These are phyloP conservation scores for Cutaneotrichosporon spelunceum DNA, from an alignment of 1,284 basidiomycete genomes.

Conservation along the genomic window DNA sequence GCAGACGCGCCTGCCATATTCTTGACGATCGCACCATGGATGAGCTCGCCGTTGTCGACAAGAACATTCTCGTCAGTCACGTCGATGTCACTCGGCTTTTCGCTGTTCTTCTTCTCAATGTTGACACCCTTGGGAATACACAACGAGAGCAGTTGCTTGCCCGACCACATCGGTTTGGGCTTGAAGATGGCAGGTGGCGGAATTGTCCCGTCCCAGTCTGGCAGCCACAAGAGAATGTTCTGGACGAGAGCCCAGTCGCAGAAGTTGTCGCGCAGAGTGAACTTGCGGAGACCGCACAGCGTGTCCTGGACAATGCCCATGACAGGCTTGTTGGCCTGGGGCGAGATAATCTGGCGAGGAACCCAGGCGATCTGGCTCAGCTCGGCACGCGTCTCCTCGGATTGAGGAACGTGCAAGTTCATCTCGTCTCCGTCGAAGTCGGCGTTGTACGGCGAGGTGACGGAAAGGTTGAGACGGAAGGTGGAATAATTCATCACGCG, in stretches of 20 bases:
- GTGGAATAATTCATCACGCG: slow-evolving; percentile 98
- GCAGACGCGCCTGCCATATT: slow-evolving; percentile 94
- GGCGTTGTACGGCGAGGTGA: slow-evolving; percentile 64
- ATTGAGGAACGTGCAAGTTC: slow-evolving; percentile 99
- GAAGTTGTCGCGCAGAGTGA: slow-evolving; percentile 91
- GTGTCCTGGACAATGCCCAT: slow-evolving; percentile 99
- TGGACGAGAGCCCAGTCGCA: slow-evolving; percentile 92
- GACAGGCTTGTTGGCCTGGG: slow-evolving; percentile 99
- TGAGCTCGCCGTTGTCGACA: slow-evolving; percentile 95
- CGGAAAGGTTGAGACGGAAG: slow-evolving; percentile 55
- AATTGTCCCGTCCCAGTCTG: slow-evolving; percentile 91
- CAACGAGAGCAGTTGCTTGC: slow-evolving; percentile 93
- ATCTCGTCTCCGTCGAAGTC: slow-evolving; percentile 99
- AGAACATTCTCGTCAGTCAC: slow-evolving; percentile 89
- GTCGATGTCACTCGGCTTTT: slow-evolving; percentile 75
- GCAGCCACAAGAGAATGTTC: slow-evolving; percentile 96
- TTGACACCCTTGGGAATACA: slow-evolving; percentile 96
- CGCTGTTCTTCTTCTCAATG: slow-evolving; percentile 67
- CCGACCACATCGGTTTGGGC: slow-evolving; percentile 96
- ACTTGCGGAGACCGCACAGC: slow-evolving; percentile 94
- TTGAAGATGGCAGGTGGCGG: slow-evolving; percentile 93
- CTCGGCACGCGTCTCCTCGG: slow-evolving; percentile 98
- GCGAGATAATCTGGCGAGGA: slow-evolving; percentile 80
- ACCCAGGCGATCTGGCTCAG: slow-evolving; percentile 98
- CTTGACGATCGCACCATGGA: slow-evolving; percentile 95